These are phyloP conservation scores for Alternaria sp. DNA, from an alignment of 2,329 filamentous ascomycete species.

Conservation along the genomic window DNA sequence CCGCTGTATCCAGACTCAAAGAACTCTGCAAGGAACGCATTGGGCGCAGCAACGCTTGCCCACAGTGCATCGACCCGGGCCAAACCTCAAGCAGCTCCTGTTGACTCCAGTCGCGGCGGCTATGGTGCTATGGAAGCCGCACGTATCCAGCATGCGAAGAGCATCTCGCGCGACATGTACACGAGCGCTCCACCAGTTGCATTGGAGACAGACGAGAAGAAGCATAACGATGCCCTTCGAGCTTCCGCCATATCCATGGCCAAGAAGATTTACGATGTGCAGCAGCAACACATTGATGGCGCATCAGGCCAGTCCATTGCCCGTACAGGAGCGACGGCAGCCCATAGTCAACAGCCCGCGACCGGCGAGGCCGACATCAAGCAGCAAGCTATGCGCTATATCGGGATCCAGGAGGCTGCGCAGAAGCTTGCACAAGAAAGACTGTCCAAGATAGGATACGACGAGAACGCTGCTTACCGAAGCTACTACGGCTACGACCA, in stretches of 20 bases:
- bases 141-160: slow-evolving; percentile 69
- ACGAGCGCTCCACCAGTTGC: slow-evolving; percentile 75
- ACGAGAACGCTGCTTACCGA: slow-evolving; percentile 69
- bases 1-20: slow-evolving; percentile 61
- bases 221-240: slow-evolving; percentile 72
- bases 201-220: slow-evolving; percentile 75
- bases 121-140: slow-evolving; percentile 65
- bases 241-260: slow-evolving; percentile 91
- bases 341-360: slow-evolving; percentile 34
- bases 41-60: slow-evolving; percentile 75
- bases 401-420: slow-evolving; percentile 82
- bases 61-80: slow-evolving; percentile 54
- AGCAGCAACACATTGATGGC: slow-evolving; percentile 67
- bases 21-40: slow-evolving; percentile 69
- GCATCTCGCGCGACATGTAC: slow-evolving; percentile 76
- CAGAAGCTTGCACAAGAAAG: slow-evolving; percentile 86
- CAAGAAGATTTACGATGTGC: slow-evolving; percentile 78
- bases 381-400: slow-evolving; percentile 57
- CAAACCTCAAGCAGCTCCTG: slow-evolving; percentile 19
- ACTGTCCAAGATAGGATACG: slow-evolving; percentile 78
- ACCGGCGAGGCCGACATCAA: slow-evolving; percentile 56
- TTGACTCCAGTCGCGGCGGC: slow-evolving; percentile 50
- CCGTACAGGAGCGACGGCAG: slow-evolving; percentile 44
- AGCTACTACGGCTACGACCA: slow-evolving; percentile 74
- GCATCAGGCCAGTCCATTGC: slow-evolving; percentile 41